Base-by-base conservation (phyloP, 1,284 basidiomycete species). In the Ustilago shanxiensis region DNA sequence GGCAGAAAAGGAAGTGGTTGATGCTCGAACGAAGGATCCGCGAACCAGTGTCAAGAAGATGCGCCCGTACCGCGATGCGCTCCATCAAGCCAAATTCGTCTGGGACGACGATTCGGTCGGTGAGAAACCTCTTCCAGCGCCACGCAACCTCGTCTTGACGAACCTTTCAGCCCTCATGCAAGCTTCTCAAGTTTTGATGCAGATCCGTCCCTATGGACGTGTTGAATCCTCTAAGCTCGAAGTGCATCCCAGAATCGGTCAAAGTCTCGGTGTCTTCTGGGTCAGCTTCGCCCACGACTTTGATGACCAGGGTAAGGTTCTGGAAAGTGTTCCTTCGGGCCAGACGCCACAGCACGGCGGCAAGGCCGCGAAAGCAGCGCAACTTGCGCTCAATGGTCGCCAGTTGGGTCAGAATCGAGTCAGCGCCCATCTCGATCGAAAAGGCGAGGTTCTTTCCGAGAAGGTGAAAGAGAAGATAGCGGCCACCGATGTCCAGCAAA, bases 201-300 rank as follows among this genome's bases (percentile, higher is more conserved):
- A 92, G 81, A 92, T 97, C 82, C 86, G 89, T 4, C 81, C 87
- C 13, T 89, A 93, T 81, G 95, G 95, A 1, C 85, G 88, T 13
- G 89, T 96, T 79, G 82, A 89, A 11, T 89, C 91, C 13, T 91
- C 93, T 65, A 92, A 95, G 74, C 90, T 92, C 39, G 93, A 95
- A 83, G 90, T 93, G 70, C 93, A 97, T 87, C 89, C 90, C 53
- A 89, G 89, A 59, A 94, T 91, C 22, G 95, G 95, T 14, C 91
- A 91, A 71, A 90, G 92, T 16, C 89, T 98, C 3, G 95, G 95
- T 7, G 91, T 98, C 45, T 91, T 93, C 58, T 91, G 90, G 83
- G 89, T 98, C 79, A 91, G 90, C 72, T 98, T 90, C 84, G 86
- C 77, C 22, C 85, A 87, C 68, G 83, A 87, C 63, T 80, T 81